Conservation (phyloP, 768 basidiomycete species). For the Tricholoma terreum region DNA sequence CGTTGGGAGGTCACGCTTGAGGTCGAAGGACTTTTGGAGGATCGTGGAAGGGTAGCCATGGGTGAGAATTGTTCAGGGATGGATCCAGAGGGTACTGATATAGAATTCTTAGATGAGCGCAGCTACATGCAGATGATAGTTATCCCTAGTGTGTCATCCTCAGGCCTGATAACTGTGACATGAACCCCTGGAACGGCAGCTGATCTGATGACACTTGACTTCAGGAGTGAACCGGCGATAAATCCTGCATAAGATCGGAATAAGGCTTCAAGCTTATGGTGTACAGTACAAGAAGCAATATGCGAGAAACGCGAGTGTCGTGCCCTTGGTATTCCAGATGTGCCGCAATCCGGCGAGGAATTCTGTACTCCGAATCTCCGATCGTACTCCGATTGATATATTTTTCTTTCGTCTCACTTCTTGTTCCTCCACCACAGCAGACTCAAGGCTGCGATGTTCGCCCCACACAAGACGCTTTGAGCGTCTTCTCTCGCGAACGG, state of each 20-base stretch:
- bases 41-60: slow-evolving; percentile 20
- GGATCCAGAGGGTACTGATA: background rate
- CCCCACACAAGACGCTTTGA: slow-evolving; percentile 23
- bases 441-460: slow-evolving; percentile 42
- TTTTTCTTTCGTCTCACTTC: background rate
- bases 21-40: slow-evolving; percentile 10
- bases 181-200: no score
- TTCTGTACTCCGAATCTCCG: background rate
- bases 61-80: background rate
- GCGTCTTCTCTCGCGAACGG: slow-evolving; percentile 30
- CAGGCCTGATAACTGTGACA: no score
- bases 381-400: background rate
- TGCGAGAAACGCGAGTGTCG: no score
- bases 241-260: no score
- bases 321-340: no score
- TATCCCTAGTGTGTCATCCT: no score
- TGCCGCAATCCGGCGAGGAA: no score
- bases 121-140: background rate
- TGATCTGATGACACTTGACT: no score
- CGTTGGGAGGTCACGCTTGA: slow-evolving; percentile 14
- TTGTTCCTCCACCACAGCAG: slow-evolving; percentile 22
- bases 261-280: no score
- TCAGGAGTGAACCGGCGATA: no score
- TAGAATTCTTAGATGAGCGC: background rate
- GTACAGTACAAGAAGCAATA: no score